Conservation (phyloP, 1,139 yeast genomes). For the Yamadazyma conglobata region DNA sequence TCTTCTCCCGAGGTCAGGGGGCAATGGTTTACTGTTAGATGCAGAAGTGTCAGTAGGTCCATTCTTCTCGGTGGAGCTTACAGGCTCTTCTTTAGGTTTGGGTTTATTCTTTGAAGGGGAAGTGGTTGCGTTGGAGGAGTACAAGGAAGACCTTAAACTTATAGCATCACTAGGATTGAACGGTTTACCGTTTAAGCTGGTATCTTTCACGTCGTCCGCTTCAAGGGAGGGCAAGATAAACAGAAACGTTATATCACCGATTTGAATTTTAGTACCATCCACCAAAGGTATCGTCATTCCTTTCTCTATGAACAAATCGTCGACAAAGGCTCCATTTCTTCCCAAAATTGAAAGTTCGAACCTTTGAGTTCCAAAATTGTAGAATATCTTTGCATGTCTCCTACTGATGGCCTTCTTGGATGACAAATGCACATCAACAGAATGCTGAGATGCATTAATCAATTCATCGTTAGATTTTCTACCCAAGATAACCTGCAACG, state of each 20-base stretch:
- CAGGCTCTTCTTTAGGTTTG: background rate
- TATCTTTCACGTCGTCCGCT: conserved; percentile 22
- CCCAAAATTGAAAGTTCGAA: conserved; percentile 90
- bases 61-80: background rate
- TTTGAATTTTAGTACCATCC: conserved; percentile 83
- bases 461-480: conserved; percentile 75
- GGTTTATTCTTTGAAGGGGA: conserved; percentile 23
- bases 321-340: conserved; percentile 93
- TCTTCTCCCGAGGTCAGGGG: conserved; percentile 8
- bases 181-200: conserved; percentile 24
- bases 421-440: conserved; percentile 90
- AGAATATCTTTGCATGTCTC: conserved; percentile 90
- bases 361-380: conserved; percentile 90
- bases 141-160: conserved; percentile 46
- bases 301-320: conserved; percentile 80
- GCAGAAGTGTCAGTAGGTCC: conserved; percentile 1
- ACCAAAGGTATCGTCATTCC: conserved; percentile 84
- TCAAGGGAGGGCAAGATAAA: conserved; percentile 71
- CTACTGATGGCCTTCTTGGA: conserved; percentile 89
- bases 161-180: conserved; percentile 55
- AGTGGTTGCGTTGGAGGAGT: conserved; percentile 21
- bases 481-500: conserved; percentile 89
- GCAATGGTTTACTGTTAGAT: no score
- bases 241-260: conserved; percentile 85
- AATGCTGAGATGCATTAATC: conserved; percentile 45